phyloP scores from a whole-genome alignment of 257 asterid genomes.

The Avicennia marina region DNA sequence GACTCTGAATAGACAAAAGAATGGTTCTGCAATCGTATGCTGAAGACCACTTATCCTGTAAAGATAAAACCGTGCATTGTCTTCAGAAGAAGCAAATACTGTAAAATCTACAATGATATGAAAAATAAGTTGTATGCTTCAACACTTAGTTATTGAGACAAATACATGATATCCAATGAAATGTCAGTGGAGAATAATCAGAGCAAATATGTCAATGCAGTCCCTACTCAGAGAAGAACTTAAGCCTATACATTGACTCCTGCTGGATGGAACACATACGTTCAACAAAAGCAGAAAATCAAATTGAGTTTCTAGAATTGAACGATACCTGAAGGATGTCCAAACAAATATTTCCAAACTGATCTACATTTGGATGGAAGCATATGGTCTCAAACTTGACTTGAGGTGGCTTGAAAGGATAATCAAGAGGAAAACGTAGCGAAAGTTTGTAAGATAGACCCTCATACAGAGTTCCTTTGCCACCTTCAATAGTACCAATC shows the following conservation, averaged over 20 bases:
- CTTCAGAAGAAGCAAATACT: background rate
- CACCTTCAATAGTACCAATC: slow-evolving; percentile 67
- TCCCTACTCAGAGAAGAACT: no score
- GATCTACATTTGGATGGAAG: slow-evolving; percentile 77
- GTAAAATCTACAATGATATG: background rate
- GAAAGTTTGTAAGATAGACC: slow-evolving; percentile 56
- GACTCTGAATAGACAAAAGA: slow-evolving; percentile 65
- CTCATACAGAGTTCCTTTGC: slow-evolving; percentile 61
- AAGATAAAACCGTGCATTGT: background rate
- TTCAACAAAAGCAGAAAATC: background rate
- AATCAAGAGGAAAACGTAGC: slow-evolving; percentile 63
- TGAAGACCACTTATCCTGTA: slow-evolving; percentile 76
- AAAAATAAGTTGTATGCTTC: background rate
- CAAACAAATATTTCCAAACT: slow-evolving; percentile 62
- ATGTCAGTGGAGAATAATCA: no score
- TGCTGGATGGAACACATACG: no score
- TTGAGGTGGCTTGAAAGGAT: slow-evolving; percentile 80
- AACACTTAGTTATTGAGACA: background rate
- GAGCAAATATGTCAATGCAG: no score
- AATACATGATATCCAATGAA: no score
- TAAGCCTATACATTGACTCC: no score
- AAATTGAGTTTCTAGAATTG: background rate
- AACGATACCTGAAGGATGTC: slow-evolving; percentile 65
- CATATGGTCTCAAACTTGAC: slow-evolving; percentile 69
- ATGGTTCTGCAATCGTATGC: slow-evolving; percentile 79